These are phyloP conservation scores for Penicillium cosmopolitanum DNA, from an alignment of 495 filamentous ascomycete genomes.

Conservation along the genomic window DNA sequence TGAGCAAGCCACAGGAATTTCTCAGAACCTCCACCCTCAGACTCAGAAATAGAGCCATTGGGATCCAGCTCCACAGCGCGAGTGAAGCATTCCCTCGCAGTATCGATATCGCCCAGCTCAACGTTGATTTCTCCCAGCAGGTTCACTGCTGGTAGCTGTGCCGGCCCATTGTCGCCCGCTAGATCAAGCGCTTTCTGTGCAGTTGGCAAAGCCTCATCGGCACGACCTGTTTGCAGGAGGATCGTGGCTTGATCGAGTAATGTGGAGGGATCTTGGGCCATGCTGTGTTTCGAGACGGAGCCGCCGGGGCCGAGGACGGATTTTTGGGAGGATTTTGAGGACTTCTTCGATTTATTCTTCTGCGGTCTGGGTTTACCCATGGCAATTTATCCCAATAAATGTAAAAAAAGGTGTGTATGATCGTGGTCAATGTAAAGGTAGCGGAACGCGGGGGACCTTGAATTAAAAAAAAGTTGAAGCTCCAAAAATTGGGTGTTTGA, in stretches of 20 bases:
- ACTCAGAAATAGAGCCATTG: conserved; percentile 62
- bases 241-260: conserved; percentile 70
- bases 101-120: conserved; percentile 78
- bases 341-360: conserved; percentile 52
- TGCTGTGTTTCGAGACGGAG: conserved; percentile 50
- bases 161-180: conserved; percentile 40
- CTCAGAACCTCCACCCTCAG: conserved; percentile 79
- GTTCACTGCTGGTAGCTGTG: conserved; percentile 67
- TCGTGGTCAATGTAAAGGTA: conserved; percentile 1
- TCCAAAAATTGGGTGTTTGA: conserved; percentile 50
- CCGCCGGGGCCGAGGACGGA: conserved; percentile 51
- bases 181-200: conserved; percentile 65
- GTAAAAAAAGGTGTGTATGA: conserved; percentile 10
- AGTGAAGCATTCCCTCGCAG: conserved; percentile 69
- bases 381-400: conserved; percentile 19
- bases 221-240: conserved; percentile 70
- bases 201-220: conserved; percentile 66
- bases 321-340: conserved; percentile 49
- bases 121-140: conserved; percentile 83
- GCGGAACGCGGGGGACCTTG: conserved; percentile 13
- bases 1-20: conserved; percentile 97
- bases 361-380: conserved; percentile 54
- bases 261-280: conserved; percentile 51
- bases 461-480: conserved; percentile 36
- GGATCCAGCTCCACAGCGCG: conserved; percentile 73